Evolutionary conservation across 2,329 filamentous ascomycete species (phyloP).

Genomic region (Phialemoniopsis sp.): DNA sequence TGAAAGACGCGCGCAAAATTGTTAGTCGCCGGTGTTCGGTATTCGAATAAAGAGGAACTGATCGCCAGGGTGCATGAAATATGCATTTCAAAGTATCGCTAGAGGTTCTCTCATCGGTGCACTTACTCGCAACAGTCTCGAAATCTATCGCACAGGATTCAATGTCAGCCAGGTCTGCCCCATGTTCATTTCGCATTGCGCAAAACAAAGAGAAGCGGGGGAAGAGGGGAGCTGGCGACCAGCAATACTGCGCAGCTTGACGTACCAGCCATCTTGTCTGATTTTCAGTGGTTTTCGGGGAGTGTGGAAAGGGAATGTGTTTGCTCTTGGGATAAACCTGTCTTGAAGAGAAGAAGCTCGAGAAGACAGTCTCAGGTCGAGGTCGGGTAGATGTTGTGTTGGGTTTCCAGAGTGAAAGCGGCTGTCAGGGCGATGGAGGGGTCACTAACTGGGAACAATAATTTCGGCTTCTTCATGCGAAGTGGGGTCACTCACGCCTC

Average conservation of each 20-base stretch:
- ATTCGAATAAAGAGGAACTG: no score
- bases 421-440: no score
- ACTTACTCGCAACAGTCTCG: slow-evolving; percentile 43
- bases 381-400: background rate
- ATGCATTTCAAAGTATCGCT: slow-evolving; percentile 1
- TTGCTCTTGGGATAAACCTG: no score
- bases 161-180: slow-evolving; percentile 8
- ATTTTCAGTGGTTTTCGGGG: background rate
- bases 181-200: background rate
- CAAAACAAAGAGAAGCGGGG: no score
- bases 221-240: no score
- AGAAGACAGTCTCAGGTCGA: slow-evolving; percentile 2
- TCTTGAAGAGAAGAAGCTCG: no score
- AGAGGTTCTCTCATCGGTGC: background rate
- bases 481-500: no score
- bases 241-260: no score
- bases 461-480: no score
- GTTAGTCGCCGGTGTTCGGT: no score
- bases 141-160: slow-evolving; percentile 26
- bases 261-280: no score
- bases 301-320: background rate
- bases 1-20: slow-evolving; percentile 29
- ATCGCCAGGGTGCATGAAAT: background rate
- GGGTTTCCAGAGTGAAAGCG: slow-evolving; percentile 1
- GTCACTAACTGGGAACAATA: no score